Conservation (phyloP, 164 flowering plant species). For the Tetracentron sinense region DNA sequence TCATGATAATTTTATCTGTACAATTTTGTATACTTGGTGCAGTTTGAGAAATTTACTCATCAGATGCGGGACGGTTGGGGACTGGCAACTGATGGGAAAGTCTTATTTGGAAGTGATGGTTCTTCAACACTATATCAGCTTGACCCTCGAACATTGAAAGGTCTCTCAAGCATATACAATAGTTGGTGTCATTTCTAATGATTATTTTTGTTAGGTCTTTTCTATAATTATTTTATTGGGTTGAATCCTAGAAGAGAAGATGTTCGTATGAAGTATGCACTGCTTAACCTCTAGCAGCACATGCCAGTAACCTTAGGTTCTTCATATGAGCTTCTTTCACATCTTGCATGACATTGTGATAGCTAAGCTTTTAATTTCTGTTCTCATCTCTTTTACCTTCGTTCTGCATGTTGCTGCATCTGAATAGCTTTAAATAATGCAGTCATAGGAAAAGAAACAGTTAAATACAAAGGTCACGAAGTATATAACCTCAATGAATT, state of each 20-base stretch:
- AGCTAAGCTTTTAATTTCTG: not conserved
- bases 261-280: no score
- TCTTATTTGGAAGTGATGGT: conserved; percentile 95
- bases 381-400: not conserved
- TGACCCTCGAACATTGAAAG: conserved; percentile 65
- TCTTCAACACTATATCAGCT: conserved; percentile 75
- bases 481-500: conserved; percentile 82
- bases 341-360: not conserved
- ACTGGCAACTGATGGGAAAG: conserved; percentile 90
- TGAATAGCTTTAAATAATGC: conserved; percentile 25
- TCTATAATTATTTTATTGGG: not conserved
- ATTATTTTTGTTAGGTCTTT: not conserved
- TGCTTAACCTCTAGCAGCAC: not conserved
- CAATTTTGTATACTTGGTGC: conserved; percentile 22
- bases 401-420: conserved; percentile 6
- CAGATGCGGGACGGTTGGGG: conserved; percentile 99
- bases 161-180: conserved; percentile 34
- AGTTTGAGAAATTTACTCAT: conserved; percentile 65
- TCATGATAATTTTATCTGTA: not conserved
- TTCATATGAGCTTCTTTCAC: not conserved
- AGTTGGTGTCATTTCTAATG: not conserved
- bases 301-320: not conserved
- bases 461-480: conserved; percentile 64
- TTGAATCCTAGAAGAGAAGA: not conserved
- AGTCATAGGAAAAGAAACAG: conserved; percentile 42